A percentile compares a stretch with the other conserved stretches of the same genome.
These are phyloP conservation scores for Plasmodium adleri DNA, from an alignment of 169 alveolate genomes.

Conservation along the genomic window DNA sequence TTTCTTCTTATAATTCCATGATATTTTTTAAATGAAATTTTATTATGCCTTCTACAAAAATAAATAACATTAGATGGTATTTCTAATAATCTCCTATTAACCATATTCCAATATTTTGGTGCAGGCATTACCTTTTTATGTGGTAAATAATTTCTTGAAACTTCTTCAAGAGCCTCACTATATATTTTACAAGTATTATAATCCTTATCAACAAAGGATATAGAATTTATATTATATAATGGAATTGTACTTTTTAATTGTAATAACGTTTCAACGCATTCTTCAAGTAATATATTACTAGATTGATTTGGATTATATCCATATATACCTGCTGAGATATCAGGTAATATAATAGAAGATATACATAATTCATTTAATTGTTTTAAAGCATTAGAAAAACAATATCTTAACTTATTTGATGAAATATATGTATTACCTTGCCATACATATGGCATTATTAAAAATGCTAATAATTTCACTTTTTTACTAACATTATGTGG, in stretches of 20 bases:
- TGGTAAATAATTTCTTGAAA: constrained; percentile 68
- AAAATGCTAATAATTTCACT: constrained; percentile 72
- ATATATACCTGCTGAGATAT: constrained; percentile 71
- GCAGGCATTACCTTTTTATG: constrained; percentile 70
- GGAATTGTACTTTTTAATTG: constrained; percentile 59
- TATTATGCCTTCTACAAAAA: constrained; percentile 61
- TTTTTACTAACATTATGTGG: constrained; percentile 67
- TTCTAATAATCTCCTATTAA: constrained; percentile 56
- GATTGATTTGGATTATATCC: constrained; percentile 50
- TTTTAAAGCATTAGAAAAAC: constrained; percentile 66
- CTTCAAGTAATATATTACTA: constrained; percentile 45
- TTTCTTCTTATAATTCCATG: constrained; percentile 77
- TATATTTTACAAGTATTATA: constrained; percentile 56
- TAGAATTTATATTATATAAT: constrained; percentile 56
- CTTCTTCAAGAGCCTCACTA: constrained; percentile 68
- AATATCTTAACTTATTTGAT: constrained; percentile 67
- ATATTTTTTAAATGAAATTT: constrained; percentile 75
- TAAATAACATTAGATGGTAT: constrained; percentile 71
- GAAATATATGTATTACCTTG: constrained; percentile 73
- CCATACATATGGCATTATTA: constrained; percentile 77
- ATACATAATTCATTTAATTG: constrained; percentile 69
- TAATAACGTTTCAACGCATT: constrained; percentile 45
- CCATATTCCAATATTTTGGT: constrained; percentile 70
- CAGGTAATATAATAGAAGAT: constrained; percentile 68
- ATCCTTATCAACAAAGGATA: constrained; percentile 66